phyloP scores from a whole-genome alignment of 257 asterid species.

The Lantana camara region DNA sequence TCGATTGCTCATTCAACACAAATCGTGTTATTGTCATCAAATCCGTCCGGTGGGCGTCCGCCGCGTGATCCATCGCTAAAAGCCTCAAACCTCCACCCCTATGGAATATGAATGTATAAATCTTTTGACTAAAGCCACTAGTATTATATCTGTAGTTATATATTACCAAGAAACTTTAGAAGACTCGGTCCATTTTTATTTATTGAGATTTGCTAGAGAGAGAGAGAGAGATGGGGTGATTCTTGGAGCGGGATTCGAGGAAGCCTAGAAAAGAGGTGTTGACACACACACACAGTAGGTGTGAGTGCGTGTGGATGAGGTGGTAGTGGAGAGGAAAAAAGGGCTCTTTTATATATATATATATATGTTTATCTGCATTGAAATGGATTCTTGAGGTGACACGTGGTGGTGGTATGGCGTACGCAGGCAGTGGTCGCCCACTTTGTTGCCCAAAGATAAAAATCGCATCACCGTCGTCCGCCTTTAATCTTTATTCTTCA shows the following conservation, averaged over 20 bases:
- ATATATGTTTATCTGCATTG: too few relatives aligned
- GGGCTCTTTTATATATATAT: slow-evolving; percentile 23
- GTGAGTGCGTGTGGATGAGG: slow-evolving; percentile 47
- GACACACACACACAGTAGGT: slow-evolving; percentile 31
- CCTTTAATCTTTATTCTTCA: neutral
- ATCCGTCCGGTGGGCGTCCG: slow-evolving; percentile 87
- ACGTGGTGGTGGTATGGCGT: slow-evolving; percentile 44
- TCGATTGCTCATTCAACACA: slow-evolving; percentile 90
- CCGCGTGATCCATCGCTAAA: slow-evolving; percentile 80
- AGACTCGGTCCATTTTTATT: neutral
- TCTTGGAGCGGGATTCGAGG: slow-evolving; percentile 46
- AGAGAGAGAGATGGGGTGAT: slow-evolving; percentile 8
- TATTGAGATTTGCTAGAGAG: neutral
- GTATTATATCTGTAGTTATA: neutral
- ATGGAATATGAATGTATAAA: slow-evolving; percentile 16
- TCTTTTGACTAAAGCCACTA: neutral
- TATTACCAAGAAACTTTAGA: slow-evolving; percentile 10
- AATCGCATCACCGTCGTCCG: neutral
- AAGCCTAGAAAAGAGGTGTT: slow-evolving; percentile 18
- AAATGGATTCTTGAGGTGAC: slow-evolving; percentile 27
- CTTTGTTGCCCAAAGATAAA: neutral
- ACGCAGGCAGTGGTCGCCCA: neutral
- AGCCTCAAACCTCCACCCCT: neutral
- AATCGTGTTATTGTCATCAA: slow-evolving; percentile 92
- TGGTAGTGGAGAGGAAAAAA: slow-evolving; percentile 46